Evolutionary conservation across 148 eudicot species (phyloP), one percentile per base, ranked within the genome.

Genomic region (Rhododendron williamsianum): DNA sequence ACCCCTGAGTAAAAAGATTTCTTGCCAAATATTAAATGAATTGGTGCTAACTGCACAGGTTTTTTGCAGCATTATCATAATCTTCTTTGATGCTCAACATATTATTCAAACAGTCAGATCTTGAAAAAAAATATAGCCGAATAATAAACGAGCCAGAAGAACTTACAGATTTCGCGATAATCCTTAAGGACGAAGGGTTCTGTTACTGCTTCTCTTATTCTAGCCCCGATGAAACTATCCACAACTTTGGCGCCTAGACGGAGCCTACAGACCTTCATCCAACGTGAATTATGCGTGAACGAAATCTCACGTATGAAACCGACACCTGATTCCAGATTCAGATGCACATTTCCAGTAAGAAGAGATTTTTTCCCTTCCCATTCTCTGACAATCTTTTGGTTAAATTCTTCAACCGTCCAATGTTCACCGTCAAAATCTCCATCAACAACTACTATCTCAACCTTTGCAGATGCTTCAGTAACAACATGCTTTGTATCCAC

Each of bases 111-210:
- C 3, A 71, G 48, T 10, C 30, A n/a, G 30, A 77, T 77, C 46
- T 76, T n/a, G 23, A 41, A 43, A 8, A 41, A 41, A 41, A 3
- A 19, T 18, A 43, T 8, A 41, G 51, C 9, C 0, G 1, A 19
- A 2, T 19, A 21, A 16, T 18, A 45, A 46, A 19, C 1, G 3
- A 78, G 27, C 18, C 18, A 19, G 36, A 19, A 80, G 36, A 19
- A 80, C 90, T 81, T 81, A 89, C 90, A 74, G 30, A 36, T 71
- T n/a, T 33, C 33, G n/a, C 80, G 85, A 8, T 5, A 33, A 49
- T 83, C 80, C 80, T 48, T 19, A 10, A 77, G 25, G 80, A 43
- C 13, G 23, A 77, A 77, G 48, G 52, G 16, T 45, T 77, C 81
- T 45, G 81, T 41, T 10, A 41, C 49, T n/a, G 54, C 81, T 78